These are phyloP conservation scores for Endothia cerciana DNA, from an alignment of 2,329 filamentous ascomycete genomes.

Conservation along the genomic window DNA sequence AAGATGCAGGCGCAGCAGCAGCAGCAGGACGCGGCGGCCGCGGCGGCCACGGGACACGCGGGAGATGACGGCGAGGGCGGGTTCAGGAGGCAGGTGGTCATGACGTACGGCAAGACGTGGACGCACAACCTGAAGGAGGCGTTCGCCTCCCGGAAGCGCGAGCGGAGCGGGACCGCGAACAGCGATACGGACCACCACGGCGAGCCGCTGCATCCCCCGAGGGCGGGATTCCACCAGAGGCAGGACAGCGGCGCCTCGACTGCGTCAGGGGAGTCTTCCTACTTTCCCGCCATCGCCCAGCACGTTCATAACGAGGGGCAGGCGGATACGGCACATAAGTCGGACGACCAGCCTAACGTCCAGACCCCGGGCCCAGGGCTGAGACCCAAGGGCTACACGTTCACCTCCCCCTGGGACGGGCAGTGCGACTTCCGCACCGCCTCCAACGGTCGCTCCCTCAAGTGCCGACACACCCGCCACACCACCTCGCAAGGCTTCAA, in stretches of 20 bases:
- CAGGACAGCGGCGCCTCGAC: conserved; percentile 31
- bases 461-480: conserved; percentile 73
- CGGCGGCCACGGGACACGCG: conserved; percentile 18
- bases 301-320: conserved; percentile 2
- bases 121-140: conserved; percentile 50
- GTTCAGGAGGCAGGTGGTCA: conserved; percentile 60
- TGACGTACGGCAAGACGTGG: conserved; percentile 59
- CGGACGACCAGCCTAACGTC: conserved; percentile 36
- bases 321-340: background rate
- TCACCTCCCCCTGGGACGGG: conserved; percentile 84
- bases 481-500: conserved; percentile 47
- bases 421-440: conserved; percentile 85
- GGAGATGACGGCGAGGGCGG: conserved; percentile 36
- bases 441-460: conserved; percentile 72
- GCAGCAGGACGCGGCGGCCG: conserved; percentile 19
- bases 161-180: conserved; percentile 33
- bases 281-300: conserved; percentile 22
- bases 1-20: conserved; percentile 22
- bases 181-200: conserved; percentile 32
- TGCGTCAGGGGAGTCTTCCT: background rate
- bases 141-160: conserved; percentile 41
- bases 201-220: conserved; percentile 30
- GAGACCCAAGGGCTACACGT: conserved; percentile 71
- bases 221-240: conserved; percentile 35
- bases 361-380: conserved; percentile 51